phyloP scores from a whole-genome alignment of 1,284 basidiomycete genomes.

The Pholiota adiposa region DNA sequence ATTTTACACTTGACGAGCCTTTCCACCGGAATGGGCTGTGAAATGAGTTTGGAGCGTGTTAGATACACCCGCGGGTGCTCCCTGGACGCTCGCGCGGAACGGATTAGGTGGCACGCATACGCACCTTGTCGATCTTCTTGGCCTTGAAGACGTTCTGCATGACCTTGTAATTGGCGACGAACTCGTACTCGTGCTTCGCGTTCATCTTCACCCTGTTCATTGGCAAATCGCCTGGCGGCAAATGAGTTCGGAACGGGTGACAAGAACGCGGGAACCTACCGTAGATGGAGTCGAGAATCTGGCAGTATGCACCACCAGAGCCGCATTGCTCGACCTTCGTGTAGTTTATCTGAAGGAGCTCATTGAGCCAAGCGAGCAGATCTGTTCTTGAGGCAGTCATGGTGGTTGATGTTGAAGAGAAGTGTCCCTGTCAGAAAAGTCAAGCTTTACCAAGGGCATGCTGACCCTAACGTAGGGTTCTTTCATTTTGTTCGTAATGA shows the following conservation, averaged over 20 bases:
- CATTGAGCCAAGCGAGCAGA: constrained; percentile 92
- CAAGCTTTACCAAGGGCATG: constrained; percentile 6
- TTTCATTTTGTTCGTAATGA: too few species aligned
- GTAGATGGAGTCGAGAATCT: constrained; percentile 93
- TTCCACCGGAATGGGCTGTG: constrained; percentile 91
- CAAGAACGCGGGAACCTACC: constrained; percentile 52
- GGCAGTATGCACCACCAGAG: constrained; percentile 88
- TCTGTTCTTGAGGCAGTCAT: constrained; percentile 77
- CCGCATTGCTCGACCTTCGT: constrained; percentile 97
- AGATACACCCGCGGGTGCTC: too few species aligned
- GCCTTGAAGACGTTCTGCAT: constrained; percentile 88
- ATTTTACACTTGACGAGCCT: constrained; percentile 97
- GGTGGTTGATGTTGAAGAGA: constrained; percentile 18
- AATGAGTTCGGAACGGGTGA: not conserved
- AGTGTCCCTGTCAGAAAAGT: constrained; percentile 14
- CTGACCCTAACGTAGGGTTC: constrained; percentile 7
- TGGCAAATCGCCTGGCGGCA: constrained; percentile 72
- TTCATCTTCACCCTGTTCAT: constrained; percentile 92
- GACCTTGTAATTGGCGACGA: constrained; percentile 93
- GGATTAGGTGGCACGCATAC: constrained; percentile 26
- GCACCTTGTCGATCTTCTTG: constrained; percentile 92
- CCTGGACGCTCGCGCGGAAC: constrained; percentile 4
- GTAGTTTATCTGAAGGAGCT: constrained; percentile 89
- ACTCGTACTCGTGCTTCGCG: constrained; percentile 96
- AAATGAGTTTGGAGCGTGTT: not conserved